phyloP scores from a whole-genome alignment of 2,329 filamentous ascomycete genomes.

The Alternaria solani region DNA sequence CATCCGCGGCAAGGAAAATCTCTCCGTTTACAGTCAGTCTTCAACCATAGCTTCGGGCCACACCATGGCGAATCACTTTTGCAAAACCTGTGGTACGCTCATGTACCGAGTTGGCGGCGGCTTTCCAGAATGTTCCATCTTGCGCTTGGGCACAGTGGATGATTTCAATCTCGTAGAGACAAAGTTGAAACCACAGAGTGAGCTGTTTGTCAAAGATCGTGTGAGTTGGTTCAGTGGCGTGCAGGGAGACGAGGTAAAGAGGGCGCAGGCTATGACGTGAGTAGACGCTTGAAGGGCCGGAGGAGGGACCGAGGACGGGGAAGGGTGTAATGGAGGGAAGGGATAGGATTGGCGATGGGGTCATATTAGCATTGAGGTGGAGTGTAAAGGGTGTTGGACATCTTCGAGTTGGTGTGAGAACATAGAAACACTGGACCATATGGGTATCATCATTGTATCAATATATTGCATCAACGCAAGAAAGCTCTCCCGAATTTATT shows the following conservation, averaged over 20 bases:
- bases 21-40: conserved; percentile 56
- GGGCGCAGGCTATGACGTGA: background rate
- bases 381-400: background rate
- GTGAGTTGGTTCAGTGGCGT: conserved; percentile 56
- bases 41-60: conserved; percentile 13
- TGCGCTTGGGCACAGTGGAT: conserved; percentile 68
- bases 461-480: background rate
- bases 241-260: conserved; percentile 10
- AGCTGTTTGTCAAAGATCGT: conserved; percentile 63
- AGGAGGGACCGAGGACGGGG: background rate
- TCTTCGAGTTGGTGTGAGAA: background rate
- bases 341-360: background rate
- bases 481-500: background rate
- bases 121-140: conserved; percentile 58
- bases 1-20: conserved; percentile 60
- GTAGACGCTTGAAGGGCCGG: background rate
- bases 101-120: conserved; percentile 63
- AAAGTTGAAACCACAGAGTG: conserved; percentile 62
- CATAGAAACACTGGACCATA: background rate
- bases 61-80: conserved; percentile 69
- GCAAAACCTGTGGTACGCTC: conserved; percentile 65
- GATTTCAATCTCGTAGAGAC: conserved; percentile 67
- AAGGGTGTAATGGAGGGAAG: background rate
- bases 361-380: background rate
- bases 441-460: background rate